phyloP scores from a whole-genome alignment of 2,329 filamentous ascomycete genomes.

The Teratosphaeria viscida region DNA sequence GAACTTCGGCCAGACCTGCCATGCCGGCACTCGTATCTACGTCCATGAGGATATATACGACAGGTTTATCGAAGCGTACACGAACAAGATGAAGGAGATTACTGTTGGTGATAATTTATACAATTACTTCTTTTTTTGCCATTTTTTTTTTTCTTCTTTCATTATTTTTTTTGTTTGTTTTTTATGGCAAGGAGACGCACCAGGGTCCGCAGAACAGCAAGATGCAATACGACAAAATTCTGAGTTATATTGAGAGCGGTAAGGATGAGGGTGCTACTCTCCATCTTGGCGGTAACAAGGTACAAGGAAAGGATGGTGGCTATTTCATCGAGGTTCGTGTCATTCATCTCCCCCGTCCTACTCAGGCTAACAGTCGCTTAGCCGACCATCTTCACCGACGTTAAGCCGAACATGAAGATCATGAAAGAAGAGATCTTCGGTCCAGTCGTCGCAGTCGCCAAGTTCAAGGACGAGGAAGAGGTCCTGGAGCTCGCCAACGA shows the following conservation, averaged over 20 bases:
- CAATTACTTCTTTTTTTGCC: no score
- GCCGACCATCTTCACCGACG: not conserved
- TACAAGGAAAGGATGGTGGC: not conserved
- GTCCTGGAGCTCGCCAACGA: slow-evolving; percentile 36
- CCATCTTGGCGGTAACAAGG: not conserved
- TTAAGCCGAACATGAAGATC: slow-evolving; percentile 18
- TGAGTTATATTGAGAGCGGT: slow-evolving; percentile 11
- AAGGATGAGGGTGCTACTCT: not conserved
- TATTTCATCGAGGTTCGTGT: not conserved
- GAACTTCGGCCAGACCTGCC: slow-evolving; percentile 31
- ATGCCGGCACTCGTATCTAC: slow-evolving; percentile 21
- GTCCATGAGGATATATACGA: slow-evolving; percentile 34
- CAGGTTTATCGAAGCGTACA: slow-evolving; percentile 32
- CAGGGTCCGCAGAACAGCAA: slow-evolving; percentile 43
- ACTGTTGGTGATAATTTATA: slow-evolving; percentile 15
- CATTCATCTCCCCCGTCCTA: no score
- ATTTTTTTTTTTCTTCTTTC: no score
- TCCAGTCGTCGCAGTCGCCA: slow-evolving; percentile 27
- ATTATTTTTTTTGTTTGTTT: no score
- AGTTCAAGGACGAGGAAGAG: slow-evolving; percentile 25
- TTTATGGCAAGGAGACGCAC: slow-evolving; percentile 12
- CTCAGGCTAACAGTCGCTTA: not conserved
- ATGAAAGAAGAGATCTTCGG: slow-evolving; percentile 27
- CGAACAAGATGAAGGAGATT: slow-evolving; percentile 14
- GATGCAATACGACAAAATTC: slow-evolving; percentile 32